Conservation (phyloP, 2,329 filamentous ascomycete species). For the Aspergillus persii region DNA sequence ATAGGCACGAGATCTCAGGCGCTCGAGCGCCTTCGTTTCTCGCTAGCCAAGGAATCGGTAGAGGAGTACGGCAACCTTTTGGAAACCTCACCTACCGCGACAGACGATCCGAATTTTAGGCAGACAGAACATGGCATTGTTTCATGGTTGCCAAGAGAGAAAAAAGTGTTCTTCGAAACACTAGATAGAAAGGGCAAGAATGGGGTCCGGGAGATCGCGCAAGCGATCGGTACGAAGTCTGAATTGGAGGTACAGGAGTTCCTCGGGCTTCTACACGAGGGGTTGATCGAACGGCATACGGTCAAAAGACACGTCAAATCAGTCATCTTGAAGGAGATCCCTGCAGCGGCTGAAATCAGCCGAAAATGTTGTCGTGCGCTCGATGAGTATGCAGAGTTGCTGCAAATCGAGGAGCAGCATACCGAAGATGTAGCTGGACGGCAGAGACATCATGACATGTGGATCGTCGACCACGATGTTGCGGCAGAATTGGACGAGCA, state of each 20-base stretch:
- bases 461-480: constrained; percentile 57
- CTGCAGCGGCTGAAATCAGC: constrained; percentile 71
- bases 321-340: constrained; percentile 57
- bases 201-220: constrained; percentile 61
- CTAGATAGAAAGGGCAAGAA: constrained; percentile 63
- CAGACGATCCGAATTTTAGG: neutral
- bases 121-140: constrained; percentile 53
- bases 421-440: constrained; percentile 61
- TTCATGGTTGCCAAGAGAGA: constrained; percentile 69
- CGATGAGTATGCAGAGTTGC: constrained; percentile 65
- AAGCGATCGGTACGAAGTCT: constrained; percentile 67
- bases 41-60: constrained; percentile 44
- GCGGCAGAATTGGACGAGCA: constrained; percentile 33
- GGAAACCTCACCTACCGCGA: constrained; percentile 40
- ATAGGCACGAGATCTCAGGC: constrained; percentile 11
- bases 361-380: constrained; percentile 63
- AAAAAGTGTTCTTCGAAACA: constrained; percentile 65
- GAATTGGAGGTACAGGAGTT: constrained; percentile 72
- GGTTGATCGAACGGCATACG: constrained; percentile 42
- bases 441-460: constrained; percentile 60
- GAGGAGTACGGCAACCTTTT: constrained; percentile 52
- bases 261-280: constrained; percentile 59
- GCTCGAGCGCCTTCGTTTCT: constrained; percentile 12
- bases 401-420: constrained; percentile 63
- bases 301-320: constrained; percentile 33